Evolutionary conservation across 305 asterid species (phyloP), one percentile per base, ranked within the genome.

Genomic region (Rubia balearica): DNA sequence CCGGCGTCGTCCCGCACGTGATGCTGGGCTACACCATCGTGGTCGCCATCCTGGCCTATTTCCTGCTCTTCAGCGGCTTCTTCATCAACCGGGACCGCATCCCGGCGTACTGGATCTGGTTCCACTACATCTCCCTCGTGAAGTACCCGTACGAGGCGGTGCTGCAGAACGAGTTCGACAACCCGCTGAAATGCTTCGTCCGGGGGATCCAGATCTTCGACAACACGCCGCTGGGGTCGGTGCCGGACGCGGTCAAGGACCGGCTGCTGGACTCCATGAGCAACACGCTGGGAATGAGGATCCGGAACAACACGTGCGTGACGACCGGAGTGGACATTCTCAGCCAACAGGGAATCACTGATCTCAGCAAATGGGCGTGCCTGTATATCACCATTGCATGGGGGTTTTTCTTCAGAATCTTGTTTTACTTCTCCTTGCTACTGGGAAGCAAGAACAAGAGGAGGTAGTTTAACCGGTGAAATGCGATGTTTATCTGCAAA

Each of bases 31-130:
- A 89, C 89, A 84, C 88, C 0, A 87, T 91, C 2, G 90, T 88
- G 0, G 93, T 91, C 0, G 96, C 96, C 1, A 86, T 88, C 2
- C 69, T 89, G 0, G 93, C 96, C 5, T 89, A 91, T 14, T 91
- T 87, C 73, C 77, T 91, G 3, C 88, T 88, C 0, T 89, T 91
- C 88, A 85, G 89, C 10, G 97, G 96, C 0, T 91, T 89, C 83
- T 91, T 87, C 87, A 89, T 91, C 68, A 89, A 68, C 68, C 82
- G 96, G 0, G 93, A 91, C 41, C 75, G 97, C 0, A 91, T 91
- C 61, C 97, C 97, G 0, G 61, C 81, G 3, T 89, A 91, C 69
- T 91, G 96, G 97, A 89, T 91, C 6, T 91, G 96, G 96, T 91
- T 91, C 71, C 97, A 91, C 30, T 91, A 87, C 76, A 5, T 91